Percentiles rank a stretch among this genome's conserved stretches.
phyloP scores from a whole-genome alignment of 2,329 filamentous ascomycete genomes.

The Penicillium concentricum region DNA sequence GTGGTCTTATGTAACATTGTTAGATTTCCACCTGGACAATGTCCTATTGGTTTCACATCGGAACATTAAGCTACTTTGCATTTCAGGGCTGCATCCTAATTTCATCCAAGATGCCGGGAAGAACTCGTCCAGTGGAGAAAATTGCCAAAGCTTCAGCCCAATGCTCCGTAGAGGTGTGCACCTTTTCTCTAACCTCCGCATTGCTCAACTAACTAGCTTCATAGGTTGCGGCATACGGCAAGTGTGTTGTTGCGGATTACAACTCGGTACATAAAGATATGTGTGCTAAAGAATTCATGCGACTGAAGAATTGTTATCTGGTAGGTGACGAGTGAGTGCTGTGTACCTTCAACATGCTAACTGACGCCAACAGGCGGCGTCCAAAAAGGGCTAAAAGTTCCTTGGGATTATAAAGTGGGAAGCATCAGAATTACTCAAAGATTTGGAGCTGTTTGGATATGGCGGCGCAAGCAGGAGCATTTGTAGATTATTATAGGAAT shows the following conservation, averaged over 20 bases:
- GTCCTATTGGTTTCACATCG: conserved; percentile 1
- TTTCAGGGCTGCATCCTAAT: conserved; percentile 1
- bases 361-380: conserved; percentile 47
- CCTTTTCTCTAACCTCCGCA: not conserved
- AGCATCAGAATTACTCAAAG: not conserved
- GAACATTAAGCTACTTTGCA: not conserved
- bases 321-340: conserved; percentile 52
- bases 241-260: conserved; percentile 88
- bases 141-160: conserved; percentile 65
- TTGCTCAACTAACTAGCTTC: conserved; percentile 15
- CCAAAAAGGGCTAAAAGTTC: conserved; percentile 46
- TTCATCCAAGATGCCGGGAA: conserved; percentile 42
- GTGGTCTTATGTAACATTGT: conserved; percentile 23
- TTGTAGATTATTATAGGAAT: not conserved
- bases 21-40: not conserved
- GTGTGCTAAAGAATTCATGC: conserved; percentile 81
- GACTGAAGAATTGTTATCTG: conserved; percentile 81
- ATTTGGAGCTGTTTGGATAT: not conserved
- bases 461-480: not conserved
- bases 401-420: not conserved
- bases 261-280: conserved; percentile 88
- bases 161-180: conserved; percentile 63
- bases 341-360: not conserved
- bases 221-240: conserved; percentile 81
- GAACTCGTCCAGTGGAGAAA: conserved; percentile 65